Base-by-base conservation (phyloP, 2,329 filamentous ascomycete genomes). In the Tothia fuscella region DNA sequence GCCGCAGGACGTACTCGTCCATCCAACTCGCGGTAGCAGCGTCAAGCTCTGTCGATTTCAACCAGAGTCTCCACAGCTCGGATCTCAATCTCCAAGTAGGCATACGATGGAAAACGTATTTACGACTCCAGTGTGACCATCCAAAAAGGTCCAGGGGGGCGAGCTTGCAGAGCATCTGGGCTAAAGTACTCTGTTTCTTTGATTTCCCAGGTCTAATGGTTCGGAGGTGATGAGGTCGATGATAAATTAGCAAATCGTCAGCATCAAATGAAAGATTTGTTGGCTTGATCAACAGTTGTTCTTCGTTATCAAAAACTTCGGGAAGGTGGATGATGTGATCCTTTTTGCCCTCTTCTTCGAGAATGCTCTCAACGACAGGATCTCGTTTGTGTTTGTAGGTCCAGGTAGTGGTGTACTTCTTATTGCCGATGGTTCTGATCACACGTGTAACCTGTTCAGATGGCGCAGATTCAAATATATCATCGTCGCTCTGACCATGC, bases 31-130 rank as follows among this genome's bases (percentile, higher is more conserved):
- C 29, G 10, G 38, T 40, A 19, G 29, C 28, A 17, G 38, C 38
- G n/a, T 40, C 38, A 9, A 40, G 38, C 14, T 40, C 38, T 13
- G 25, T 32, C 6, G 25, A 29, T n/a, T 21, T 40, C 29, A 30
- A 20, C 38, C 38, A 40, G n/a, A 32, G 14, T 32, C 29, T 40
- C 38, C 38, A 40, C 16, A 40, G 38, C 12, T 40, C 25, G 12
- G 38, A 40, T 32, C 38, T 10, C 5, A 32, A 9, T 9, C 16
- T 29, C 7, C 25, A 19, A 3, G 38, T 40, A 16, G 38, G 29
- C 16, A 40, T 5, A 5, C 22, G 20, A 6, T n/a, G 26, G 16
- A 20, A 40, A 9, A 40, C 38, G 5, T 26, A 6, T 19, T 40
- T 40, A 9, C 38, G 20, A 26, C 35, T 37, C 35, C 35, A 37